Percentiles rank a stretch among this genome's conserved stretches.
These are phyloP conservation scores for Nakazawaea laoshanensis DNA, from an alignment of 805 yeast species.

Conservation along the genomic window DNA sequence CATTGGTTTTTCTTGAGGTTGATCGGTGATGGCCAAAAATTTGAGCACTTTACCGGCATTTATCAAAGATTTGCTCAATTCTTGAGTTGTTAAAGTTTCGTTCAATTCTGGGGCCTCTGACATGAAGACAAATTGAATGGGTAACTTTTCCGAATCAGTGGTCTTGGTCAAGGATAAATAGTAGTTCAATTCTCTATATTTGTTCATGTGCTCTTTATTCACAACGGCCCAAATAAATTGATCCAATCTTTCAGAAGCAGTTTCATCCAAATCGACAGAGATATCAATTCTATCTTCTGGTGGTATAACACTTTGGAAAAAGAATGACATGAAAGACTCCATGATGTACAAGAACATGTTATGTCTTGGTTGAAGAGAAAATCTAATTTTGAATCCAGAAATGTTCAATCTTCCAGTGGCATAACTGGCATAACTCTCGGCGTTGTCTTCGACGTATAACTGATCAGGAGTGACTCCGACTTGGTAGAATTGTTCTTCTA, in stretches of 20 bases:
- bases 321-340: conserved; percentile 53
- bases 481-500: conserved; percentile 66
- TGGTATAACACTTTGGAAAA: conserved; percentile 44
- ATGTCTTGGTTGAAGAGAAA: conserved; percentile 71
- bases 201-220: conserved; percentile 75
- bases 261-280: conserved; percentile 44
- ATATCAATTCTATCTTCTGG: conserved; percentile 58
- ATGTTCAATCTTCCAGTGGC: conserved; percentile 87
- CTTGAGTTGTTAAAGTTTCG: conserved; percentile 47
- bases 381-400: conserved; percentile 48
- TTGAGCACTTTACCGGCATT: conserved; percentile 37
- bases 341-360: conserved; percentile 59
- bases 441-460: conserved; percentile 51
- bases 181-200: conserved; percentile 67
- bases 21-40: conserved; percentile 77
- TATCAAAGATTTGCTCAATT: conserved; percentile 27
- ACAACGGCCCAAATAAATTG: conserved; percentile 79
- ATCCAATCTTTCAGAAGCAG: conserved; percentile 37
- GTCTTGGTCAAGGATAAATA: conserved; percentile 81
- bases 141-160: conserved; percentile 60
- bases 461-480: conserved; percentile 50
- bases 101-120: conserved; percentile 79
- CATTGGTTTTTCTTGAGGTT: conserved; percentile 65
- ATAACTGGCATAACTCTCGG: conserved; percentile 56
- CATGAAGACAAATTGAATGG: conserved; percentile 78